Conservation (phyloP, 1,284 basidiomycete species). For the Crepidotus sp. region DNA sequence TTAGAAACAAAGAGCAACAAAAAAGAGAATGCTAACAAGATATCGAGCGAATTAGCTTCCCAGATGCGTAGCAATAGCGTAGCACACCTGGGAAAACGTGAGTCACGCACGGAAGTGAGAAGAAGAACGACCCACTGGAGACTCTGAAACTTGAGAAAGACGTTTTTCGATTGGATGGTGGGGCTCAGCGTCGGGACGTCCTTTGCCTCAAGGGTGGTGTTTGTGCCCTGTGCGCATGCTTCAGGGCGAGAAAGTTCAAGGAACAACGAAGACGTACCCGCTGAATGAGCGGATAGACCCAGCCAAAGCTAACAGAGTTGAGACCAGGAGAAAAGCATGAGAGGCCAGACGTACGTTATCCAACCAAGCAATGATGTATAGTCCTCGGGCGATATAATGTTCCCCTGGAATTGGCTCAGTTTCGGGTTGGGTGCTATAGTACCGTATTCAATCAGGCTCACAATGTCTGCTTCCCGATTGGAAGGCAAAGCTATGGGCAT, state of each 20-base stretch:
- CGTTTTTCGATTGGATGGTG: slow-evolving; percentile 53
- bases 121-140: slow-evolving; percentile 25
- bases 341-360: slow-evolving; percentile 34
- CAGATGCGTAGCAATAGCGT: slow-evolving; percentile 31
- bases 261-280: background rate
- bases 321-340: background rate
- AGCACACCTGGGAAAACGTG: slow-evolving; percentile 21
- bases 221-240: slow-evolving; percentile 37
- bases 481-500: slow-evolving; percentile 57
- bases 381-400: slow-evolving; percentile 62
- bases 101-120: background rate
- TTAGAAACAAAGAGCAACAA: background rate
- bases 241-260: background rate
- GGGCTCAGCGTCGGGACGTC: slow-evolving; percentile 70
- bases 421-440: no score
- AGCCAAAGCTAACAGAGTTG: slow-evolving; percentile 39
- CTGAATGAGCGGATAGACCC: slow-evolving; percentile 65
- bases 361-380: slow-evolving; percentile 68
- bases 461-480: slow-evolving; percentile 44
- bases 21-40: slow-evolving; percentile 35
- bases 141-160: slow-evolving; percentile 53
- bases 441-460: slow-evolving; percentile 24
- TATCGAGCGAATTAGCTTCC: slow-evolving; percentile 60
- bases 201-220: slow-evolving; percentile 53
- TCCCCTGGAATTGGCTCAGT: slow-evolving; percentile 30